Evolutionary conservation across 768 basidiomycete genomes (phyloP).

Genomic region (Tylopilus cervinicoccineus): DNA sequence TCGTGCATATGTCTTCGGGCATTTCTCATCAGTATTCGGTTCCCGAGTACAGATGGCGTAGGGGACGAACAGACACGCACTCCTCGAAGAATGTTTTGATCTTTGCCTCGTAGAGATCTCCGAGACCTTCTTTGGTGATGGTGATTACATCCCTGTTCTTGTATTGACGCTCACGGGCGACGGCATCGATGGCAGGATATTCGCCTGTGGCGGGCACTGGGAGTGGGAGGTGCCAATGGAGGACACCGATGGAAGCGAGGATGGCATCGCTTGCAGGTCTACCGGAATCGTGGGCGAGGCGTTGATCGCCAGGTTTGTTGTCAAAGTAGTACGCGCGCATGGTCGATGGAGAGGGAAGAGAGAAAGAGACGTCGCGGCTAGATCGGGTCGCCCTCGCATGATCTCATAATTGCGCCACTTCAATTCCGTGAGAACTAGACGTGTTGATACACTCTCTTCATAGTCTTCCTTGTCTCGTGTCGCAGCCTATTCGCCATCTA

Average conservation of each 20-base stretch:
- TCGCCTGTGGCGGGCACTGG: constrained; percentile 33
- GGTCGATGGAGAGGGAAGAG: background rate
- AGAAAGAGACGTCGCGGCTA: background rate
- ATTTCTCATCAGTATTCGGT: background rate
- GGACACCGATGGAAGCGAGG: constrained; percentile 59
- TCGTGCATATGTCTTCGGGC: constrained; percentile 80
- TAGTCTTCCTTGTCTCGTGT: too few species aligned
- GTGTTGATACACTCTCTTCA: too few species aligned
- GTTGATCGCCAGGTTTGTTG: constrained; percentile 73
- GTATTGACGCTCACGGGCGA: constrained; percentile 70
- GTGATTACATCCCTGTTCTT: constrained; percentile 82
- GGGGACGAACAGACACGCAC: constrained; percentile 37
- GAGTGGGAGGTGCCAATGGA: constrained; percentile 63
- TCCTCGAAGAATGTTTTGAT: constrained; percentile 83
- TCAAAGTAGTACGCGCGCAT: constrained; percentile 81
- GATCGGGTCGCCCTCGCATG: background rate
- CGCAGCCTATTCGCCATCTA: too few species aligned
- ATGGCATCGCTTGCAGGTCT: constrained; percentile 46
- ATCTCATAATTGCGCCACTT: background rate
- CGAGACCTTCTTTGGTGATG: constrained; percentile 74
- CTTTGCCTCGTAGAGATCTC: constrained; percentile 79
- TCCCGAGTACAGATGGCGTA: background rate
- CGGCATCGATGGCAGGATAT: constrained; percentile 52
- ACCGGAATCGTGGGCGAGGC: constrained; percentile 71
- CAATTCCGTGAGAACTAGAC: too few species aligned